Evolutionary conservation across 2,329 filamentous ascomycete genomes (phyloP).

Genomic region (Fusarium buharicum): DNA sequence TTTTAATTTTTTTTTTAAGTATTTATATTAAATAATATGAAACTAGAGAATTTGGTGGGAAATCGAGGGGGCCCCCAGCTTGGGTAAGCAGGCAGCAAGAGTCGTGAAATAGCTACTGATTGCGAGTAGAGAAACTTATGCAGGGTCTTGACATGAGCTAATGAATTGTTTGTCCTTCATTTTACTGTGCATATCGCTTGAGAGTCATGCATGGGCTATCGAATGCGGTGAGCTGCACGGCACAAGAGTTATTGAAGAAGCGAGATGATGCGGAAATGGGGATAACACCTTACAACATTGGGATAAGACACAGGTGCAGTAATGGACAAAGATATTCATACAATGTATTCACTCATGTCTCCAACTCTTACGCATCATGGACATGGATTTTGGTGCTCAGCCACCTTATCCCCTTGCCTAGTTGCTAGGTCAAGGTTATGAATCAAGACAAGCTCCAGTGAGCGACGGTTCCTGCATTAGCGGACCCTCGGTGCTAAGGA

Average conservation of each 20-base stretch:
- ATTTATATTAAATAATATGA: no score
- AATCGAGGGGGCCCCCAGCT: no score
- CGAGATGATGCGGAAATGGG: slow-evolving; percentile 41
- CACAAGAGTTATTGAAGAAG: slow-evolving; percentile 36
- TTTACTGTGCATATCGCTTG: slow-evolving; percentile 40
- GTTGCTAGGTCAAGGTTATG: slow-evolving; percentile 21
- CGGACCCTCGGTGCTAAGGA: slow-evolving; percentile 11
- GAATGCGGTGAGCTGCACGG: slow-evolving; percentile 36
- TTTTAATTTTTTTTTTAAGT: no score
- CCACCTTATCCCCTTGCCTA: slow-evolving; percentile 22
- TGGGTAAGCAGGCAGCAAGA: slow-evolving; percentile 6
- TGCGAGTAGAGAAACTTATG: slow-evolving; percentile 14
- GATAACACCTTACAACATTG: slow-evolving; percentile 13
- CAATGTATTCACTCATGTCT: slow-evolving; percentile 33
- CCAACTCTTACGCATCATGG: slow-evolving; percentile 1
- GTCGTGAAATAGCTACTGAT: slow-evolving; percentile 12
- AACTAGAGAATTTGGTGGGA: no score
- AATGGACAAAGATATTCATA: slow-evolving; percentile 28
- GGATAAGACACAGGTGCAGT: no score
- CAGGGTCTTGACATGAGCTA: slow-evolving; percentile 21
- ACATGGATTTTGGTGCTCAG: slow-evolving; percentile 7
- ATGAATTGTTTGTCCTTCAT: slow-evolving; percentile 36
- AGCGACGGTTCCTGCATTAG: slow-evolving; percentile 39
- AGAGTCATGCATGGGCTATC: slow-evolving; percentile 22
- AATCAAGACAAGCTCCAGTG: slow-evolving; percentile 23